These are phyloP conservation scores for Zychaea mexicana DNA, from an alignment of 371 early-diverging fungal species.

Conservation along the genomic window DNA sequence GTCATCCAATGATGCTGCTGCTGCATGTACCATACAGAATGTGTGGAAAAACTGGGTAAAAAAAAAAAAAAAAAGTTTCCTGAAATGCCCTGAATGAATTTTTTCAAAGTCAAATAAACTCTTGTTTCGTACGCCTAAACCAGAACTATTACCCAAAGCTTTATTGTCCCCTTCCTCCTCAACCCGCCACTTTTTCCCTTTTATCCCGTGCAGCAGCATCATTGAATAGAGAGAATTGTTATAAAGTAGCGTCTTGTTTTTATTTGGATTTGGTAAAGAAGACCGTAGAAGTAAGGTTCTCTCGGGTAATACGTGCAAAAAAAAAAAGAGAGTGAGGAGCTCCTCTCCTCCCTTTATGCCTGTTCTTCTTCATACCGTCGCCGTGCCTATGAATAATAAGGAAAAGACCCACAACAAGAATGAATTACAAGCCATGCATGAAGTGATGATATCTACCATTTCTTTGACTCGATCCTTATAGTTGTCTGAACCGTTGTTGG, in stretches of 20 bases:
- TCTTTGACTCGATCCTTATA: conserved; percentile 24
- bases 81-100: no score
- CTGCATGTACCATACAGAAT: conserved; percentile 1
- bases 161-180: no score
- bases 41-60: background rate
- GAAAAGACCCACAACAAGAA: background rate
- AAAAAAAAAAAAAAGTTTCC: background rate
- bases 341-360: background rate
- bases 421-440: background rate
- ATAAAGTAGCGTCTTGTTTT: no score
- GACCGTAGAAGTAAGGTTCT: no score
- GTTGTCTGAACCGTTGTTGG: conserved; percentile 6
- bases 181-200: no score
- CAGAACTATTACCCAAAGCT: no score
- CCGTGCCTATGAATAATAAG: conserved; percentile 9
- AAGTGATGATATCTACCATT: conserved; percentile 11
- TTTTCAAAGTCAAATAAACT: no score
- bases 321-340: background rate
- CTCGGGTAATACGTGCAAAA: no score
- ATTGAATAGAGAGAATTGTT: no score
- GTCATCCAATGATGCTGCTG: background rate
- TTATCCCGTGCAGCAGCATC: no score
- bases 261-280: no score
- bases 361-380: conserved; percentile 12
- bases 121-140: no score